phyloP scores from a whole-genome alignment of 164 flowering plant genomes.

The Warburgia ugandensis region DNA sequence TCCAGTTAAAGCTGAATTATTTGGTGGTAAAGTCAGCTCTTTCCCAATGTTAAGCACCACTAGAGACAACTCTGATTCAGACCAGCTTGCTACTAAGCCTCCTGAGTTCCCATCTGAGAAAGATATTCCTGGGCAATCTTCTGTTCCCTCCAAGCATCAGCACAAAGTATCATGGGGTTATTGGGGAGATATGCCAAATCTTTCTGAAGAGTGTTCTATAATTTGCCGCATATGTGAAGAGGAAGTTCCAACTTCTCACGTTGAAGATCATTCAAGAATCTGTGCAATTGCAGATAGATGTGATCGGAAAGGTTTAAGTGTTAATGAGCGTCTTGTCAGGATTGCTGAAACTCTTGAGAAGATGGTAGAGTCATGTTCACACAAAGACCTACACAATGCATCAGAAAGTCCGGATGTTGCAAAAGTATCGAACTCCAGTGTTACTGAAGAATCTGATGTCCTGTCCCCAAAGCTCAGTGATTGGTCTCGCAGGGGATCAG shows the following conservation, averaged over 20 bases:
- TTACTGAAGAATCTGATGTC: constrained; percentile 86
- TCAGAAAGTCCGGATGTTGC: constrained; percentile 76
- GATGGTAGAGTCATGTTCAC: constrained; percentile 67
- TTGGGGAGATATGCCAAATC: constrained; percentile 75
- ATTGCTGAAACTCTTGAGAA: constrained; percentile 91
- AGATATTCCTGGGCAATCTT: constrained; percentile 44
- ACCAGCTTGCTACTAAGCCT: constrained; percentile 31
- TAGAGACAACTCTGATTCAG: constrained; percentile 30
- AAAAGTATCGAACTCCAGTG: constrained; percentile 82
- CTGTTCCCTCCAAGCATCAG: constrained; percentile 56
- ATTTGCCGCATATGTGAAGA: constrained; percentile 99
- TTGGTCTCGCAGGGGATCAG: constrained; percentile 94
- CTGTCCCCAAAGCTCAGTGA: constrained; percentile 89
- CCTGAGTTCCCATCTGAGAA: constrained; percentile 46
- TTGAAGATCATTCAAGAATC: constrained; percentile 93
- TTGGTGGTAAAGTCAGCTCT: constrained; percentile 32
- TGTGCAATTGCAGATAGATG: constrained; percentile 96
- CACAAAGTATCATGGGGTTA: constrained; percentile 92
- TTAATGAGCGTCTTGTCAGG: constrained; percentile 78
- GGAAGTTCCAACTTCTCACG: constrained; percentile 80
- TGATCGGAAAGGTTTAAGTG: constrained; percentile 90
- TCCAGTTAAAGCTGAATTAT: constrained; percentile 28
- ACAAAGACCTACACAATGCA: constrained; percentile 57
- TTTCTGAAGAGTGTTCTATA: constrained; percentile 59
- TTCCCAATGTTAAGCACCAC: constrained; percentile 15